Base-by-base conservation (phyloP, 371 early-diverging fungal genomes). In the Mitosporidium daphniae region DNA sequence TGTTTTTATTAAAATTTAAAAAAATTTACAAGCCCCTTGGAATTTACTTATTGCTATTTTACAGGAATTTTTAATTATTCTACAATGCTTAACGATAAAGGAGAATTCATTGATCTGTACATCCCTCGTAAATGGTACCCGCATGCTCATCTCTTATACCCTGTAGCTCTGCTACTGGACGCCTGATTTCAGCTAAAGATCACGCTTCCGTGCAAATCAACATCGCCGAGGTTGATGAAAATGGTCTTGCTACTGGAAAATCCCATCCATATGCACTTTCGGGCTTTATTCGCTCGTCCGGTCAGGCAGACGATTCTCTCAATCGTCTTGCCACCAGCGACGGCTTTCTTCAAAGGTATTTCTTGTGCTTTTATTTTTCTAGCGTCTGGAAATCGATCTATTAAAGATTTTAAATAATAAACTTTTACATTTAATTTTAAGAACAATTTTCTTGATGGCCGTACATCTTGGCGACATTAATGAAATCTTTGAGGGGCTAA, bases 201-300 rank as follows among this genome's bases (percentile, higher is more conserved):
- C 91, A 89, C 61, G 70, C 84, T 29, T 63, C 80, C 23, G 71
- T 89, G 48, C 91, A 84, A 56, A 61, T 89, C 60, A 82, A 73
- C 71, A 49, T 89, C 39, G 77, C 54, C 31, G 70, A 75, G 34
- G 82, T 89, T 36, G 70, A 82, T 41, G 66, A 61, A 34, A 53
- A 52, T 31, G 91, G 86, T 40, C 54, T 53, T 32, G 37, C 49
- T 42, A 63, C 57, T 34, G 66, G 65, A 36, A 37, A 51, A 41
- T 59, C 44, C 61, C 51, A 58, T 48, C 65, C 72, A 50, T 77
- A 68, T 42, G 82, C 78, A 32, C 51, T 89, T 42, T 69, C 57
- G 39, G 91, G 91, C 35, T 68, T 62, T 50, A 60, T 84, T 35
- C 71, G 91, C 42, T 42, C 60, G 40, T 49, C 55, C 32, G 72